Evolutionary conservation across 164 flowering plant species (phyloP), one percentile per base, ranked within the genome.

Genomic region (Stephania yunnanensis): DNA sequence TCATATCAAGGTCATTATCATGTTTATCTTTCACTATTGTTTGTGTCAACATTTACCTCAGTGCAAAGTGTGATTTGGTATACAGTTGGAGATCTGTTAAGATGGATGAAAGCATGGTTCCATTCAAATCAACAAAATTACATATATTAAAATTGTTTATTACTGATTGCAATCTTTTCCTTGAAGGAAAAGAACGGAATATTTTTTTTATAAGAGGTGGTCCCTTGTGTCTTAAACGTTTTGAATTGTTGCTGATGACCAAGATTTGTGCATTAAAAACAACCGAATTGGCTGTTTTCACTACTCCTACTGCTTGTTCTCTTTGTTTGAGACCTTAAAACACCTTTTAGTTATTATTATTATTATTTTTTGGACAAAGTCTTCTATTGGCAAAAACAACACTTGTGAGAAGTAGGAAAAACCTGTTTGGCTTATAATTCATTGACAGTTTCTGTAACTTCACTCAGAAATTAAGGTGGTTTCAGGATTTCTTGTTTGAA

Each of bases 1-100:
- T 73, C 99, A 96, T 78, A 85, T 96, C 81, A 96, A 96, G 99
- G 99, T 96, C 86, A 55, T 74, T 80, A 81, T 75, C 78, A 81
- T 78, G 17, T 68, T 19, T 36, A 68, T 76, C 48, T 25, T n/a
- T 45, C 70, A 73, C 46, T 44, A n/a, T 45, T 53, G n/a, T 71
- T 74, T 69, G 19, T 19, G 36, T 48, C 36, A n/a, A 36, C 5
- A 58, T 17, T 58, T 58, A 58, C 6, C 17, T 58, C n/a, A 15
- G n/a, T 58, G 65, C 22, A 58, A 58, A 20, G 65, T n/a, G 65
- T 6, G n/a, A 58, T 19, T 58, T 20, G n/a, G 19, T 13, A 19
- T 58, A 58, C 7, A 58, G n/a, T 15, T 53, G n/a, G 5, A 58
- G 22, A 58, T n/a, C 65, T 17, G n/a, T 19, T 19, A 17, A 6